These are phyloP conservation scores for Lactuca saligna DNA, from an alignment of 129 eudicot genomes.

Conservation along the genomic window DNA sequence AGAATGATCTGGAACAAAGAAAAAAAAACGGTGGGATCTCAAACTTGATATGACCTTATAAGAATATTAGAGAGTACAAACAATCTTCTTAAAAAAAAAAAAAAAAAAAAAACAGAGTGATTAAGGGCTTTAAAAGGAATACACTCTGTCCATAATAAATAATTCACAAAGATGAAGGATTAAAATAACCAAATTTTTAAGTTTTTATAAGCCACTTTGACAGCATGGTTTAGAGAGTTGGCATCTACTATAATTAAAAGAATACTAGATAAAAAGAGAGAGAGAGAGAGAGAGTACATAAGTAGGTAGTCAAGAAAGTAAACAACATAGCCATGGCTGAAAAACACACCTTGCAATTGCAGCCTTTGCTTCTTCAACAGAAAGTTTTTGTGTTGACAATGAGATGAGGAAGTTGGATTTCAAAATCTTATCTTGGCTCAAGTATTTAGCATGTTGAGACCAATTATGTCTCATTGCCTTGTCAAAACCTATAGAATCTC, in stretches of 20 bases:
- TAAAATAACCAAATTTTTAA: slow-evolving; percentile 2
- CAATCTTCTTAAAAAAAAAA: background rate
- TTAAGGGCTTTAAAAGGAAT: background rate
- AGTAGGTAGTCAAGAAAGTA: background rate
- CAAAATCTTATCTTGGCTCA: slow-evolving; percentile 47
- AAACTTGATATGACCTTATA: background rate
- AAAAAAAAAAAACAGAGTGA: background rate
- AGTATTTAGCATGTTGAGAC: slow-evolving; percentile 58
- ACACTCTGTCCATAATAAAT: background rate
- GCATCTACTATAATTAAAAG: background rate
- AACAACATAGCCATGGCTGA: background rate
- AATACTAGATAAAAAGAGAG: background rate
- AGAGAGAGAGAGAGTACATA: background rate
- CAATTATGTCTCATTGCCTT: slow-evolving; percentile 54
- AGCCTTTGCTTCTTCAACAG: slow-evolving; percentile 33
- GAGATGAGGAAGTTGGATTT: slow-evolving; percentile 67
- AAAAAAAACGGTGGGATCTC: background rate
- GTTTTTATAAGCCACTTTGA: background rate
- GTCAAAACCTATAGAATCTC: slow-evolving; percentile 32
- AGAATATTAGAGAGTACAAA: background rate
- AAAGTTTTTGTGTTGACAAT: slow-evolving; percentile 56
- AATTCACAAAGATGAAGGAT: background rate
- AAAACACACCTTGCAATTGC: slow-evolving; percentile 47
- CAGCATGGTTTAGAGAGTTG: too few relatives aligned
- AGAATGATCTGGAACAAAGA: slow-evolving; percentile 44